A percentile compares a stretch with the other conserved stretches of the same genome.
Evolutionary conservation across 1,139 yeast genomes (phyloP).

Genomic region (Ogataea hybrid): DNA sequence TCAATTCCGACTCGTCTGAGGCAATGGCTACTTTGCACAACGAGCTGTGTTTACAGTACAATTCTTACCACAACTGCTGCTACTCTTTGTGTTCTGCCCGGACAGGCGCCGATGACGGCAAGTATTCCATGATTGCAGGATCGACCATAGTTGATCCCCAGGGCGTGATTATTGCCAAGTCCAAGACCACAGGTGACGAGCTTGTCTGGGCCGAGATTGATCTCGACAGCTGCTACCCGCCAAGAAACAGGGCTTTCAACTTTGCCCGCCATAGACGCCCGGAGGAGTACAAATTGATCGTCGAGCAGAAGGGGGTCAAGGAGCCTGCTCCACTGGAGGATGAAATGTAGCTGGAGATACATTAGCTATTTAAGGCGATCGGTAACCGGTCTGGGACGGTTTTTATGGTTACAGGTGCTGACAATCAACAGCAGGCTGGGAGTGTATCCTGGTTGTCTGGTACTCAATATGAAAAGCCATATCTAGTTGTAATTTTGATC

Average conservation of each 20-base stretch:
- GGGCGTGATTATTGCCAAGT: constrained; percentile 34
- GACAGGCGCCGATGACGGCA: constrained; percentile 36
- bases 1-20: constrained; percentile 19
- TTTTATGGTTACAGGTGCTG: no score
- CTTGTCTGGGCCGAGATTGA: constrained; percentile 35
- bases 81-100: constrained; percentile 36
- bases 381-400: no score
- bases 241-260: constrained; percentile 35
- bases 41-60: constrained; percentile 34
- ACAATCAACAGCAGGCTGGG: constrained; percentile 34
- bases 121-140: constrained; percentile 34
- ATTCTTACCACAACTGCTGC: constrained; percentile 35
- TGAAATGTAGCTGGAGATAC: no score
- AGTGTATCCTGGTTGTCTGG: constrained; percentile 19
- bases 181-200: constrained; percentile 36
- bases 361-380: no score
- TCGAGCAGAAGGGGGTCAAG: constrained; percentile 14
- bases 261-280: constrained; percentile 37
- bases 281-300: constrained; percentile 21
- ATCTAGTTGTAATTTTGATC: no score
- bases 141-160: constrained; percentile 36
- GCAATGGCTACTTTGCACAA: constrained; percentile 33
- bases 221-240: constrained; percentile 34
- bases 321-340: constrained; percentile 6
- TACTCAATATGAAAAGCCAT: no score